Evolutionary conservation across 1,284 basidiomycete genomes (phyloP).

Genomic region (Apiotrichum sp.): DNA sequence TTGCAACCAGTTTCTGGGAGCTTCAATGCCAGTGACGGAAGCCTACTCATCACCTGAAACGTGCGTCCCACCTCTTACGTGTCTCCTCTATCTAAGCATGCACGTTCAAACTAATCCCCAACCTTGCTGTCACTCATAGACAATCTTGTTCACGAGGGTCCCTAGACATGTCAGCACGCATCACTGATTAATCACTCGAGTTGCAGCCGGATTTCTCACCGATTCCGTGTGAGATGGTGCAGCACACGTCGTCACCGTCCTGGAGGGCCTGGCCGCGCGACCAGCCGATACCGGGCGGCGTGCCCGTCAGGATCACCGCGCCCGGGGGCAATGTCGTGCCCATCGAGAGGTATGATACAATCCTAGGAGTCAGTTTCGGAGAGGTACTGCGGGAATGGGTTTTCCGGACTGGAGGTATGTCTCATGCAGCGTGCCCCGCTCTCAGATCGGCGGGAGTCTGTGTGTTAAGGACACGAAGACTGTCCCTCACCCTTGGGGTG

Average conservation of each 20-base stretch:
- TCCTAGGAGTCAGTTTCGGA: slow-evolving; percentile 5
- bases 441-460: too few relatives aligned
- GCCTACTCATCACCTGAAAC: too few relatives aligned
- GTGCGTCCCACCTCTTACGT: too few relatives aligned
- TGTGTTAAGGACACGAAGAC: too few relatives aligned
- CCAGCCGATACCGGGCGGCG: slow-evolving; percentile 66
- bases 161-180: slow-evolving; percentile 49
- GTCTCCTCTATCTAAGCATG: too few relatives aligned
- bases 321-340: slow-evolving; percentile 78
- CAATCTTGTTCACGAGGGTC: slow-evolving; percentile 64
- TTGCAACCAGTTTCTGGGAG: too few relatives aligned
- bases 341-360: slow-evolving; percentile 66
- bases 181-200: slow-evolving; percentile 51
- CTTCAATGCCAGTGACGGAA: too few relatives aligned
- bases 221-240: slow-evolving; percentile 48
- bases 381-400: too few relatives aligned
- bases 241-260: slow-evolving; percentile 65
- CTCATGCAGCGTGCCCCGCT: too few relatives aligned
- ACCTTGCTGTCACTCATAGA: slow-evolving; percentile 16
- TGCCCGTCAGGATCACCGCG: slow-evolving; percentile 71
- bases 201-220: slow-evolving; percentile 8
- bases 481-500: too few relatives aligned
- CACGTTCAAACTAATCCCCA: too few relatives aligned
- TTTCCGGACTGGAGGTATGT: too few relatives aligned
- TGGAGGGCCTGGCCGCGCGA: slow-evolving; percentile 63